A percentile compares a stretch with the other conserved stretches of the same genome.
Evolutionary conservation across 768 basidiomycete genomes (phyloP).

Genomic region (Pleurotus citrinopileatus): DNA sequence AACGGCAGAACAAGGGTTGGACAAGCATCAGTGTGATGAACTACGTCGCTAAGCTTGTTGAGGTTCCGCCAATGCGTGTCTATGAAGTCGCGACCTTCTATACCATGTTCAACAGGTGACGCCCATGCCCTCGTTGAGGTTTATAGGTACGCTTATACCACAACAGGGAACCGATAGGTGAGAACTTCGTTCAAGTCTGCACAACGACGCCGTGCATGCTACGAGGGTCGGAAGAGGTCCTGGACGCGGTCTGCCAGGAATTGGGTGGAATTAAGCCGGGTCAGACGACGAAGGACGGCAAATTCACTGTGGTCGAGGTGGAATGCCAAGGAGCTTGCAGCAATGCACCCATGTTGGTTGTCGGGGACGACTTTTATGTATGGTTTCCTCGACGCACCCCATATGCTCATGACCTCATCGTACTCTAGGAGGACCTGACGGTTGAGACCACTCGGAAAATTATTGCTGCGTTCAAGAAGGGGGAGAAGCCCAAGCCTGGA

Average conservation of each 20-base stretch:
- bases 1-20: slow-evolving; percentile 98
- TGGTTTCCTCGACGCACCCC: slow-evolving; percentile 22
- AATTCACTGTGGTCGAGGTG: slow-evolving; percentile 97
- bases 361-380: slow-evolving; percentile 97
- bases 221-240: slow-evolving; percentile 85
- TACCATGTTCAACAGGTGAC: slow-evolving; percentile 99
- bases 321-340: slow-evolving; percentile 99
- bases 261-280: slow-evolving; percentile 85
- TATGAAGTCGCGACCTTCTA: slow-evolving; percentile 99
- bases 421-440: slow-evolving; percentile 77
- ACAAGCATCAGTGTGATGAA: slow-evolving; percentile 99
- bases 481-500: slow-evolving; percentile 88
- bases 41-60: slow-evolving; percentile 89
- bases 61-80: slow-evolving; percentile 97
- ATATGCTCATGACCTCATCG: slow-evolving; percentile 12
- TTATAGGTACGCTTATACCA: not conserved
- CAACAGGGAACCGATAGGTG: slow-evolving; percentile 91
- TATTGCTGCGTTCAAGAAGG: slow-evolving; percentile 75
- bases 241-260: slow-evolving; percentile 79
- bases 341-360: slow-evolving; percentile 95
- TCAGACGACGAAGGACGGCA: slow-evolving; percentile 91
- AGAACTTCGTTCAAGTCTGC: slow-evolving; percentile 96
- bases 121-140: no score
- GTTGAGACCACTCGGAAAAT: slow-evolving; percentile 73
- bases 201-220: slow-evolving; percentile 99